Evolutionary conservation across 75 land plant genomes (phyloP).

Genomic region (Selaginella tamariscina): DNA sequence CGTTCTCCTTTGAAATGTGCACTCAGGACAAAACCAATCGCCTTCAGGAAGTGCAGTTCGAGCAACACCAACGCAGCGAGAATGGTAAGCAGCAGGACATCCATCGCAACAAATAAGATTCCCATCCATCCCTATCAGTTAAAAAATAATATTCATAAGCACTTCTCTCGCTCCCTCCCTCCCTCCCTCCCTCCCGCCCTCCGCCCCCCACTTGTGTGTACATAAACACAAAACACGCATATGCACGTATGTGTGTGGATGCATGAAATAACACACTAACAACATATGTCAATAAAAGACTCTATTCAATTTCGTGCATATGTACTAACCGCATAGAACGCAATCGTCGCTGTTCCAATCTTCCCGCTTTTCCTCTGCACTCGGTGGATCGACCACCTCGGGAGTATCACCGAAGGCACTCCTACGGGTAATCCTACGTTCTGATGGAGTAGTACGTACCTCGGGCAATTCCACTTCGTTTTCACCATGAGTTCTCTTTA

Average conservation of each 20-base stretch:
- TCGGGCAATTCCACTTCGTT: constrained; percentile 15
- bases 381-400: background rate
- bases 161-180: no score
- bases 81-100: constrained; percentile 94
- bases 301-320: no score
- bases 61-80: constrained; percentile 79
- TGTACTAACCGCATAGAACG: constrained; percentile 74
- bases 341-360: constrained; percentile 90
- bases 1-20: constrained; percentile 30
- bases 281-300: no score
- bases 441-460: constrained; percentile 13
- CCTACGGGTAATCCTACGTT: background rate
- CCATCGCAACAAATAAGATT: constrained; percentile 93
- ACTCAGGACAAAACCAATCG: constrained; percentile 96
- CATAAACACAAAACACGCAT: no score
- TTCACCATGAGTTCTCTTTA: constrained; percentile 7
- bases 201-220: no score
- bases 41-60: constrained; percentile 64
- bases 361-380: constrained; percentile 5
- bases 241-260: no score
- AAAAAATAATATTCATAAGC: no score
- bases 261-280: no score
- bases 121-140: constrained; percentile 97
- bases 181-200: no score
- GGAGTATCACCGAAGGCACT: background rate